These are phyloP conservation scores for Elongisporangium senticosum DNA, from an alignment of 352 stramenopile species.

Conservation along the genomic window DNA sequence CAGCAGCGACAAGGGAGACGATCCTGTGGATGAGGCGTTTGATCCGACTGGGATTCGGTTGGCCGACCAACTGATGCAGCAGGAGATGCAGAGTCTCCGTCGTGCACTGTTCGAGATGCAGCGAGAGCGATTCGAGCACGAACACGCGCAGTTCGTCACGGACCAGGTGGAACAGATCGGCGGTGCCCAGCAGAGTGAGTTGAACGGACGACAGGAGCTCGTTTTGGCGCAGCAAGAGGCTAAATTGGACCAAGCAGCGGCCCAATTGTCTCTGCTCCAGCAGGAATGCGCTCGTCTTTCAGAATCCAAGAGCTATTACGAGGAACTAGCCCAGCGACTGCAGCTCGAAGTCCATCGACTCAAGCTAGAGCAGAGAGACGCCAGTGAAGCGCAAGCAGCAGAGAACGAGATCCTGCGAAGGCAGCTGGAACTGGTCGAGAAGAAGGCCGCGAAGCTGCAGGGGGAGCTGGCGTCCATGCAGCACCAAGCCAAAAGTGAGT, in stretches of 20 bases:
- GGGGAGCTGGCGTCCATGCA: constrained; percentile 21
- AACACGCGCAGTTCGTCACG: constrained; percentile 19
- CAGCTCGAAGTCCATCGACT: constrained; percentile 16
- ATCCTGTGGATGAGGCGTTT: neutral
- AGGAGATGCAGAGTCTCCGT: constrained; percentile 42
- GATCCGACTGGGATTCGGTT: constrained; percentile 3
- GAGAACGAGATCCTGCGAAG: constrained; percentile 55
- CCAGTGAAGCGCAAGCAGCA: constrained; percentile 24
- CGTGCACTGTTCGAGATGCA: constrained; percentile 33
- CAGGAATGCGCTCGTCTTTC: neutral
- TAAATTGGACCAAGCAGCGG: constrained; percentile 17
- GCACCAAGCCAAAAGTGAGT: constrained; percentile 14
- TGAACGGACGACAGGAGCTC: constrained; percentile 22
- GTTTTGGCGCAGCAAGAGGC: constrained; percentile 26
- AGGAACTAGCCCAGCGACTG: constrained; percentile 5
- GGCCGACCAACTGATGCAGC: constrained; percentile 35
- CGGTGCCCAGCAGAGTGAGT: constrained; percentile 3
- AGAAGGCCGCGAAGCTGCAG: constrained; percentile 19
- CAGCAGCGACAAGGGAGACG: neutral
- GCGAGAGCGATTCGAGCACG: constrained; percentile 23
- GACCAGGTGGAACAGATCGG: constrained; percentile 16
- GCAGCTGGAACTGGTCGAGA: constrained; percentile 20
- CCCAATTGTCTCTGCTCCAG: neutral
- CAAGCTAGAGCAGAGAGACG: constrained; percentile 10
- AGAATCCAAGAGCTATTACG: neutral